Conservation (phyloP, 192 early-diverging fungal genomes). For the Backusella morwellensis region DNA sequence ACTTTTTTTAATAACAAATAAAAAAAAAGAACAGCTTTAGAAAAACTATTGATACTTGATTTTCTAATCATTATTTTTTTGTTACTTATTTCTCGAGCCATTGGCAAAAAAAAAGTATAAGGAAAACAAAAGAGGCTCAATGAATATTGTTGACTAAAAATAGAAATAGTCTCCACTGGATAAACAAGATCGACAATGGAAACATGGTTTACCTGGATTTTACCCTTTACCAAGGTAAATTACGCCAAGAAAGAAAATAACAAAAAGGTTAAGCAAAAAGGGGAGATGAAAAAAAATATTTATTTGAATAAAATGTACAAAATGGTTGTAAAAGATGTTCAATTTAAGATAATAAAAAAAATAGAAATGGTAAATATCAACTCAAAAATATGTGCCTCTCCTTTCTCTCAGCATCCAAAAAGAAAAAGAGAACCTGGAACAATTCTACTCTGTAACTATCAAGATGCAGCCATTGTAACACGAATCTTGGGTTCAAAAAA, state of each 20-base stretch:
- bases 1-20: slow-evolving; percentile 6
- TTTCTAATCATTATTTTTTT: background rate
- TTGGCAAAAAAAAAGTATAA: background rate
- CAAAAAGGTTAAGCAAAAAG: background rate
- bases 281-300: background rate
- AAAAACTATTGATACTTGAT: background rate
- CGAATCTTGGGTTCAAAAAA: background rate
- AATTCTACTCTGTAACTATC: background rate
- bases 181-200: background rate
- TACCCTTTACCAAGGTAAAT: background rate
- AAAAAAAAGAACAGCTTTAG: background rate
- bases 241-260: background rate
- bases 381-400: background rate
- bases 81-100: background rate
- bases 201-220: background rate
- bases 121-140: background rate
- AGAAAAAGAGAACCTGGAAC: slow-evolving; percentile 1
- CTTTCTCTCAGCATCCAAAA: background rate
- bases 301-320: background rate
- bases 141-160: background rate
- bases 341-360: background rate
- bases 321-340: background rate
- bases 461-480: background rate
- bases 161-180: background rate
- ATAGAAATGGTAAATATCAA: background rate